These are phyloP conservation scores for Hanseniaspora thailandica DNA, from an alignment of 805 yeast species.

Conservation along the genomic window DNA sequence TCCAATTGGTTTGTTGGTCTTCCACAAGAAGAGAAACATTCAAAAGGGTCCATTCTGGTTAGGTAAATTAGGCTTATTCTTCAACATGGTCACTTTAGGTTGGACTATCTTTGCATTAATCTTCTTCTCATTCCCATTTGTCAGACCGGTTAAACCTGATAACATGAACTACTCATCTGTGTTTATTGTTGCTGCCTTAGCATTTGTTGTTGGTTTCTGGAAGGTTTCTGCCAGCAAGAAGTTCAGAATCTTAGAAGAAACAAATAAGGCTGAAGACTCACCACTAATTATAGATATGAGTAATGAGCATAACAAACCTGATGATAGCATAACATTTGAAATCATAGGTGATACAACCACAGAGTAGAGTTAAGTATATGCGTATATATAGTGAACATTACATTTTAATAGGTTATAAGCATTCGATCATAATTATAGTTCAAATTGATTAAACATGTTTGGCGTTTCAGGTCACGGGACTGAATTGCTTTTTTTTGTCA, in stretches of 20 bases:
- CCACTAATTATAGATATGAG: background rate
- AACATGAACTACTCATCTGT: slow-evolving; percentile 60
- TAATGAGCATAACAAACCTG: background rate
- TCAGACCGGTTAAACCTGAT: slow-evolving; percentile 47
- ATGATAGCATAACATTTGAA: background rate
- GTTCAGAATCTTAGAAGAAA: slow-evolving; percentile 27
- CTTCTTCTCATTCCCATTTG: slow-evolving; percentile 54
- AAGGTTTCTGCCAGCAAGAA: slow-evolving; percentile 29
- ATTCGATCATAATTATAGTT: too few relatives aligned
- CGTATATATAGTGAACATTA: too few relatives aligned
- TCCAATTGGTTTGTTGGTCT: slow-evolving; percentile 42
- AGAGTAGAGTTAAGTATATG: background rate
- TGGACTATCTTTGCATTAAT: slow-evolving; percentile 53
- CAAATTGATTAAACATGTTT: too few relatives aligned
- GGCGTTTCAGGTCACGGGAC: background rate
- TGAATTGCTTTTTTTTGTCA: background rate
- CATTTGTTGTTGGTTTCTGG: slow-evolving; percentile 45
- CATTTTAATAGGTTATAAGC: too few relatives aligned
- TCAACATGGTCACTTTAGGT: slow-evolving; percentile 39
- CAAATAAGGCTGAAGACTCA: slow-evolving; percentile 16
- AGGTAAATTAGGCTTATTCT: slow-evolving; percentile 41
- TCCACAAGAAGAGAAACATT: slow-evolving; percentile 31
- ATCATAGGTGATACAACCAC: background rate
- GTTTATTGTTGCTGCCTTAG: slow-evolving; percentile 38
- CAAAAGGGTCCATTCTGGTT: slow-evolving; percentile 59